phyloP scores from a whole-genome alignment of 2,329 filamentous ascomycete species.

The Nothophoma quercina region DNA sequence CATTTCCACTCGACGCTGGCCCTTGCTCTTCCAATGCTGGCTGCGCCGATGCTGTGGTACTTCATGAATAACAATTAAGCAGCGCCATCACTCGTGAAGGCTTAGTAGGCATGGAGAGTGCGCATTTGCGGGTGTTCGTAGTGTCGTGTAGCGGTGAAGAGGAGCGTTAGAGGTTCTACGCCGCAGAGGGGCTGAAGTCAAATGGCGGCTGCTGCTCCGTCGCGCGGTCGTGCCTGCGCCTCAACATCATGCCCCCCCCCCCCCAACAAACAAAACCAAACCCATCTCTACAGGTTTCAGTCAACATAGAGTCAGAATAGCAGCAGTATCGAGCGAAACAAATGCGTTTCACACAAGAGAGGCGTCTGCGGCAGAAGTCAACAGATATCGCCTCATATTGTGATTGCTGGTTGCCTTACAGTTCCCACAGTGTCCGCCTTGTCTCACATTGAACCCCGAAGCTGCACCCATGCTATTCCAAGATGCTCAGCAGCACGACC shows the following conservation, averaged over 20 bases:
- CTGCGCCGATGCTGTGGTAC: not conserved
- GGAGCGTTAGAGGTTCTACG: not conserved
- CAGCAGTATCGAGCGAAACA: too few species aligned
- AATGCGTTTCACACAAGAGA: too few species aligned
- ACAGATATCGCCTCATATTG: not conserved
- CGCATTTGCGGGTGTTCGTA: not conserved
- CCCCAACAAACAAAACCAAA: too few species aligned
- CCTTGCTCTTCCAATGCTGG: not conserved
- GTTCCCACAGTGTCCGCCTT: slow-evolving; percentile 6
- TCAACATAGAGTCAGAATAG: too few species aligned
- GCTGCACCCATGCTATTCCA: slow-evolving; percentile 6
- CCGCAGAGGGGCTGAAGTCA: not conserved
- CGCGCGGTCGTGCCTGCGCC: not conserved
- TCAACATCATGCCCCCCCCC: not conserved
- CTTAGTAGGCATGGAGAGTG: not conserved
- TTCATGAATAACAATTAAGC: not conserved
- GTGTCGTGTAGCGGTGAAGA: slow-evolving; percentile 4
- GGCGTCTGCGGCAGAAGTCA: too few species aligned
- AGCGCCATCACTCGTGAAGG: not conserved
- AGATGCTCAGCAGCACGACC: slow-evolving; percentile 1
- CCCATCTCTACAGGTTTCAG: too few species aligned
- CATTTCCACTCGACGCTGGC: slow-evolving; percentile 7
- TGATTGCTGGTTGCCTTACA: slow-evolving; percentile 4
- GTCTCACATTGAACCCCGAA: slow-evolving; percentile 14
- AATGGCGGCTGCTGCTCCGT: not conserved